A percentile compares a stretch with the other conserved stretches of the same genome.
phyloP scores from a whole-genome alignment of 257 asterid genomes.

The Solanum commersonii region DNA sequence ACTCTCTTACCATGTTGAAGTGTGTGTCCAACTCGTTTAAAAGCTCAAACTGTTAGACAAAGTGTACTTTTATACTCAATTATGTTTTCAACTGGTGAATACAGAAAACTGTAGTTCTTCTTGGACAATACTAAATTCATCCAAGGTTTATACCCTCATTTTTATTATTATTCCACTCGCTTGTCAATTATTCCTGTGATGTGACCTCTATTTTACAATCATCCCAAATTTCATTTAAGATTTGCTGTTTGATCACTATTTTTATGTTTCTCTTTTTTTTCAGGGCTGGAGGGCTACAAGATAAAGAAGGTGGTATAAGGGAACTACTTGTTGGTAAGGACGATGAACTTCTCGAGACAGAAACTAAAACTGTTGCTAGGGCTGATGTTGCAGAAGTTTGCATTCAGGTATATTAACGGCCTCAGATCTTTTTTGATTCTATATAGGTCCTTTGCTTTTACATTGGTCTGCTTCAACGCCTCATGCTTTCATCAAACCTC shows the following conservation, averaged over 20 bases:
- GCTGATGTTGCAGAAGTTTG: conserved; percentile 92
- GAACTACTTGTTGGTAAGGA: conserved; percentile 83
- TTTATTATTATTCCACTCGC: not conserved
- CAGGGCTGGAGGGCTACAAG: conserved; percentile 97
- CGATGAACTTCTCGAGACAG: conserved; percentile 82
- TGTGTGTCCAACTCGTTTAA: not conserved
- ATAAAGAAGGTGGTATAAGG: conserved; percentile 80
- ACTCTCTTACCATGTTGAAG: not conserved
- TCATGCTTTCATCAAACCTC: not conserved
- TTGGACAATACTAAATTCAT: not conserved
- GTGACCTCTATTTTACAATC: not conserved
- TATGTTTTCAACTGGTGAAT: not conserved
- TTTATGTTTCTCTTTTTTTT: not conserved
- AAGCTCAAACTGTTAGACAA: too few species aligned
- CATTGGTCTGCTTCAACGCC: not conserved
- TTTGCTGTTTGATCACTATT: not conserved
- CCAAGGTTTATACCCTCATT: not conserved
- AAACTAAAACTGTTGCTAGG: conserved; percentile 61
- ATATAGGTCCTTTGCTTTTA: not conserved
- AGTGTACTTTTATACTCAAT: not conserved
- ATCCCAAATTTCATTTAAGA: not conserved
- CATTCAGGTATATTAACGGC: conserved; percentile 45
- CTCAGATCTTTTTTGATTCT: not conserved
- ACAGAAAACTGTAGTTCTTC: not conserved
- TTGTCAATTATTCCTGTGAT: not conserved